phyloP scores from a whole-genome alignment of 2,329 filamentous ascomycete species.

The Talaromyces sp. region DNA sequence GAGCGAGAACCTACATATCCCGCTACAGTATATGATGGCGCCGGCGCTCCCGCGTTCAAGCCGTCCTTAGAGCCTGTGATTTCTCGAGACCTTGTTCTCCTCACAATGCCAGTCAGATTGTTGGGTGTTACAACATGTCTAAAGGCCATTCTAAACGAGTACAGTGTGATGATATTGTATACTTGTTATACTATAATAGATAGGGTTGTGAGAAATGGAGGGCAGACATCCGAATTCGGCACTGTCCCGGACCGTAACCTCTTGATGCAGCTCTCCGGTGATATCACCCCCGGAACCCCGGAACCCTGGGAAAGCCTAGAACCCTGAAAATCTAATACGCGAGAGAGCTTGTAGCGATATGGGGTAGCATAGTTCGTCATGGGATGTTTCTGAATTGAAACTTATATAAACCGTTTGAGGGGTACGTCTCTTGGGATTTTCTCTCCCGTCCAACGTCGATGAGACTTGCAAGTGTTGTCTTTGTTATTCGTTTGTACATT shows the following conservation, averaged over 20 bases:
- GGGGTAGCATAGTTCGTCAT: neutral
- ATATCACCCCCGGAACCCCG: neutral
- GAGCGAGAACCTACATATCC: neutral
- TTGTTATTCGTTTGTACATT: neutral
- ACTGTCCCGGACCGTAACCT: slow-evolving; percentile 1
- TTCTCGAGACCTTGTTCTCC: neutral
- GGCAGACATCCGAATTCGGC: neutral
- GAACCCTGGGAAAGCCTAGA: neutral
- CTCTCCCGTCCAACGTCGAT: neutral
- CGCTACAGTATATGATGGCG: neutral
- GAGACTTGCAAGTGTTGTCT: neutral
- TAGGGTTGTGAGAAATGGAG: neutral
- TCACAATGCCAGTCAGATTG: too few species aligned
- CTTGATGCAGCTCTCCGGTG: neutral
- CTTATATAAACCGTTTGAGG: neutral
- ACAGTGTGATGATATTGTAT: neutral
- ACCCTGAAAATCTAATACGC: neutral
- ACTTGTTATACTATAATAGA: neutral
- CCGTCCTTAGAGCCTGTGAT: neutral
- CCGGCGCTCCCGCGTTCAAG: neutral
- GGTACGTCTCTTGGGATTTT: neutral
- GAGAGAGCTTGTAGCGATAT: neutral
- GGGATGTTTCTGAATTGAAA: neutral
- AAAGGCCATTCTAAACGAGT: neutral
- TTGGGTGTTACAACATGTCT: neutral